Evolutionary conservation across 257 asterid species (phyloP).

Genomic region (Salvia miltiorrhiza): DNA sequence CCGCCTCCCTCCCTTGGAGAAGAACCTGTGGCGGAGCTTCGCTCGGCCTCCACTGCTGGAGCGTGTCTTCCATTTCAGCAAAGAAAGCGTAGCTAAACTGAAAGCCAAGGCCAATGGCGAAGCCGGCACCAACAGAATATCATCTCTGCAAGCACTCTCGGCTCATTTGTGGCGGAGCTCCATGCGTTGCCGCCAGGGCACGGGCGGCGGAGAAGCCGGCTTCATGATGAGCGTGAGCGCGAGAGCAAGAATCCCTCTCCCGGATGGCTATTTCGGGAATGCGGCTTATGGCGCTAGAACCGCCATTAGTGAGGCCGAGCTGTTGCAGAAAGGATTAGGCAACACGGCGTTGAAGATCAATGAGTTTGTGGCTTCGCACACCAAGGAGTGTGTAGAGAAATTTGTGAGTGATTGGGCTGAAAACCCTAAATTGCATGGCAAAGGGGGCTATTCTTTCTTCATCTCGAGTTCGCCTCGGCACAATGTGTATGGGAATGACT

Average conservation of each 20-base stretch:
- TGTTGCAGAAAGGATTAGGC: conserved; percentile 27
- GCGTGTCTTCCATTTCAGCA: conserved; percentile 34
- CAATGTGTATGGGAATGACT: conserved; percentile 48
- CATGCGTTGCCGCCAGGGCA: not conserved
- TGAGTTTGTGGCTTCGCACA: conserved; percentile 24
- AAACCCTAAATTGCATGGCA: not conserved
- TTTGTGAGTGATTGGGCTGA: conserved; percentile 25
- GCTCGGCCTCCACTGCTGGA: conserved; percentile 1
- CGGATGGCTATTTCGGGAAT: conserved; percentile 21
- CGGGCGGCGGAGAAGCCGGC: not conserved
- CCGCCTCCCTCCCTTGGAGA: conserved; percentile 18
- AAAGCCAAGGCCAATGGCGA: conserved; percentile 36
- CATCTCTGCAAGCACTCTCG: conserved; percentile 40
- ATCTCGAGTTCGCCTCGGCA: conserved; percentile 45
- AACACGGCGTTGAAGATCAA: conserved; percentile 26
- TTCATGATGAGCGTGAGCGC: not conserved
- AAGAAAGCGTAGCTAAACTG: conserved; percentile 19
- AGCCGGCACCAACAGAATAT: conserved; percentile 17
- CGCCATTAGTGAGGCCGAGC: not conserved
- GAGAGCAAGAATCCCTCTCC: conserved; percentile 22
- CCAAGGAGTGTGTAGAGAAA: not conserved
- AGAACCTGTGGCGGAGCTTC: not conserved
- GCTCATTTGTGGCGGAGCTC: conserved; percentile 43
- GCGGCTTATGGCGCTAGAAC: not conserved
- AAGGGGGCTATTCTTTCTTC: not conserved